Base-by-base conservation (phyloP, 2,329 filamentous ascomycete genomes). In the Periglandula ipomoeae region DNA sequence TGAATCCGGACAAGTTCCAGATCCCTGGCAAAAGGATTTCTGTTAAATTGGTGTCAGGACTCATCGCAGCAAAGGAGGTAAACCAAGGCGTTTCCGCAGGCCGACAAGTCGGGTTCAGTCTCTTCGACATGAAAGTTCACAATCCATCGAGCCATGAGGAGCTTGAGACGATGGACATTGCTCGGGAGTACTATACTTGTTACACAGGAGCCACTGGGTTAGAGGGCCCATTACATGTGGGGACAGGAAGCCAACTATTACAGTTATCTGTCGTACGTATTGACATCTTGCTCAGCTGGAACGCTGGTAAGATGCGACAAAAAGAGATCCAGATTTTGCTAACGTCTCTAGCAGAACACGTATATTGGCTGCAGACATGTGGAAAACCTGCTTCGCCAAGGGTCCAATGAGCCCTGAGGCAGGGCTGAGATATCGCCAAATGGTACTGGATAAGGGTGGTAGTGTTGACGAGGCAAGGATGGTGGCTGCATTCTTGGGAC, bases 41-140 rank as follows among this genome's bases (percentile, higher is more conserved):
- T 1, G 70, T 74, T 51, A 67, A 72, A 6, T 59, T 75, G 23
- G 71, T 76, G 38, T 56, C 66, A 15, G 74, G 71, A 47, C 58
- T 78, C 37, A 69, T 74, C 54, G 69, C 67, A 40, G 72, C 72
- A 19, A 76, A 74, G 58, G 69, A 74, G 57, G 66, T 75, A 53
- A 76, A 75, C 52, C 68, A 69, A 24, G 71, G 71, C 1, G 59
- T 77, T 9, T 70, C 71, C 58, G 73, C 74, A 48, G 62, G 76
- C 44, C 35, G 44, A 5, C 50, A 50, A n/a, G 38, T 47, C 2
- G 44, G 35, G 4, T 13, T 46, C 8, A 45, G 44, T 20, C 27
- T 38, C 1, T 47, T 47, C 10, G 48, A 50, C 30, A 43, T 44
- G 44, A 37, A 43, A n/a, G 44, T 50, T 11, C 44, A 50, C 39